Evolutionary conservation across 2,329 filamentous ascomycete species (phyloP).

Genomic region (Lomentospora prolificans): DNA sequence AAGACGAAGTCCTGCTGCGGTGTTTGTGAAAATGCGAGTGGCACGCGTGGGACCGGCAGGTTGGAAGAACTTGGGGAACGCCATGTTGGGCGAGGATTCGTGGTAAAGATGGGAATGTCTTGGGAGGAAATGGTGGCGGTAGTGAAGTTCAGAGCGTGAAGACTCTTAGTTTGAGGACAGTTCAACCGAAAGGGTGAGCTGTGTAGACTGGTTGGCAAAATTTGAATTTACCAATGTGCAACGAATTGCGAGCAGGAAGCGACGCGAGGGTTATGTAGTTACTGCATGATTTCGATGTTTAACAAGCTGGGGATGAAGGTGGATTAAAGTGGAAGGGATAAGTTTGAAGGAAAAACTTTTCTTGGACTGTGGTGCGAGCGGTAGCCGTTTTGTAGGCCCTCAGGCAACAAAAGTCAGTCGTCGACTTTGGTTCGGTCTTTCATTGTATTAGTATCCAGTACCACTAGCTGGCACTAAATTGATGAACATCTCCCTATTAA

Average conservation of each 20-base stretch:
- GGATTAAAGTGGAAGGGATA: slow-evolving; percentile 26
- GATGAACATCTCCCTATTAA: too few relatives aligned
- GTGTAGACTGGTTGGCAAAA: too few relatives aligned
- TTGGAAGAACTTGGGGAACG: slow-evolving; percentile 58
- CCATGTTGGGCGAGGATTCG: slow-evolving; percentile 76
- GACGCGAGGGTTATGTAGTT: slow-evolving; percentile 32
- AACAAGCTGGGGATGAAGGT: slow-evolving; percentile 39
- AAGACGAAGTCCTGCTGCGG: slow-evolving; percentile 69
- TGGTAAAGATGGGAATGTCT: slow-evolving; percentile 70
- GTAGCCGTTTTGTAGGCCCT: slow-evolving; percentile 16
- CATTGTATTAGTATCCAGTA: not conserved
- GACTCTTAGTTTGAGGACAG: slow-evolving; percentile 55
- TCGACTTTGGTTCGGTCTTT: not conserved
- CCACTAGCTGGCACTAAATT: too few relatives aligned
- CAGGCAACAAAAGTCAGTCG: not conserved
- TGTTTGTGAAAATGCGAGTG: slow-evolving; percentile 43
- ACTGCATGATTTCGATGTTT: slow-evolving; percentile 25
- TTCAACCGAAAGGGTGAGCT: slow-evolving; percentile 48
- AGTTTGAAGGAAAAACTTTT: slow-evolving; percentile 19
- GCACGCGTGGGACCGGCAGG: slow-evolving; percentile 54
- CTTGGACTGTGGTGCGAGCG: slow-evolving; percentile 12
- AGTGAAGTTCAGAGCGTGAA: slow-evolving; percentile 45
- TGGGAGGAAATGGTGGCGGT: slow-evolving; percentile 51
- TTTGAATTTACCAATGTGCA: slow-evolving; percentile 5
- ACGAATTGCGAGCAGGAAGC: slow-evolving; percentile 15